These are phyloP conservation scores for Amphicarpaea edgeworthii DNA, from an alignment of 306 rosid species.

Conservation along the genomic window DNA sequence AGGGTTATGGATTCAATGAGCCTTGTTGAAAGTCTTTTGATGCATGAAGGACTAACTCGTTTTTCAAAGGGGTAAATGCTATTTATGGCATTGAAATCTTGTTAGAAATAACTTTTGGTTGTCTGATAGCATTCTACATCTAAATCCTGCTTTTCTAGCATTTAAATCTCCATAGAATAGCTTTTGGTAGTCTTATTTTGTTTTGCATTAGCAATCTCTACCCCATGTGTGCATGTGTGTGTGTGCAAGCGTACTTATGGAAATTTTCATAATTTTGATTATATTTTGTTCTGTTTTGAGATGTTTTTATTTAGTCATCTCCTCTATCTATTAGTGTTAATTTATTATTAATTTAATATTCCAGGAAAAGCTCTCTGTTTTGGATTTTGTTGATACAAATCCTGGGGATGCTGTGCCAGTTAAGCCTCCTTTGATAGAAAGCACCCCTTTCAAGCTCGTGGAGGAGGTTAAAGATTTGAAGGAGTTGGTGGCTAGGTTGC, in stretches of 20 bases:
- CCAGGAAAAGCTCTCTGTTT: conserved; percentile 69
- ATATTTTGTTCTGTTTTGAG: background rate
- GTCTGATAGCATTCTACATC: background rate
- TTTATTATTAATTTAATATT: conserved; percentile 42
- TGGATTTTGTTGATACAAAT: conserved; percentile 76
- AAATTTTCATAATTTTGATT: conserved; percentile 10
- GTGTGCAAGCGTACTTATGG: background rate
- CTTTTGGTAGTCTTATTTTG: background rate
- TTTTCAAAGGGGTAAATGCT: background rate
- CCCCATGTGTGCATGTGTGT: background rate
- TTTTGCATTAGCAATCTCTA: conserved; percentile 1
- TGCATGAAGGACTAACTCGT: background rate
- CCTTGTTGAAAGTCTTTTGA: conserved; percentile 15
- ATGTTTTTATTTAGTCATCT: conserved; percentile 10
- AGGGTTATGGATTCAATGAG: background rate
- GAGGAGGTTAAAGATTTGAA: conserved; percentile 82
- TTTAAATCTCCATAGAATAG: background rate
- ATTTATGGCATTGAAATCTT: background rate
- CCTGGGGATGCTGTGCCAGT: conserved; percentile 55
- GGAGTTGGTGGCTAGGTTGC: conserved; percentile 80
- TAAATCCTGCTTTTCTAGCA: background rate
- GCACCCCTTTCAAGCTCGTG: conserved; percentile 78
- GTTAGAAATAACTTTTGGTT: background rate
- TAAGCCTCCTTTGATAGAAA: conserved; percentile 64
- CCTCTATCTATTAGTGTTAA: background rate